A percentile compares a stretch with the other conserved stretches of the same genome.
Evolutionary conservation across 2,329 filamentous ascomycete species (phyloP).

Genomic region (Colletotrichum cordylinicola): DNA sequence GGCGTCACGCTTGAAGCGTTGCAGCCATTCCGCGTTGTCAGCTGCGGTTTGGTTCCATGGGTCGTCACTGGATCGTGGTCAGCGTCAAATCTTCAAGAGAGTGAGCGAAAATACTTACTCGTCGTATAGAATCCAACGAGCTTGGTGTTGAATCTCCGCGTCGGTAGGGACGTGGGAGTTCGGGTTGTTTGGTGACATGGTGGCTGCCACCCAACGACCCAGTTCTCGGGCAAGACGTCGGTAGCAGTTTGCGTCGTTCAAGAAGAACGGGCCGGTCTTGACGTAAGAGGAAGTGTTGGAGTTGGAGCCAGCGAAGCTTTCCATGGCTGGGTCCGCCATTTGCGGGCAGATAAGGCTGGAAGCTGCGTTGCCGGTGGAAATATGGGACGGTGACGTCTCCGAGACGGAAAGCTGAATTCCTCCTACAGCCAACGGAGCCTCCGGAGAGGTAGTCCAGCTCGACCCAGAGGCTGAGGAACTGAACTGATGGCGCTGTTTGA

Average conservation of each 20-base stretch:
- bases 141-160: constrained; percentile 68
- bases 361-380: background rate
- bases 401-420: background rate
- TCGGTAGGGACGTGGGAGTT: constrained; percentile 64
- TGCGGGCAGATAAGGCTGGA: background rate
- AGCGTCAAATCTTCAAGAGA: constrained; percentile 7
- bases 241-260: constrained; percentile 69
- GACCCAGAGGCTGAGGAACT: background rate
- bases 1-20: constrained; percentile 64
- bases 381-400: background rate
- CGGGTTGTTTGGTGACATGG: constrained; percentile 65
- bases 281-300: background rate
- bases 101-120: constrained; percentile 48
- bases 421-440: background rate
- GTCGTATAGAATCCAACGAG: constrained; percentile 67
- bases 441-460: background rate
- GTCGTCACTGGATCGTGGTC: constrained; percentile 53
- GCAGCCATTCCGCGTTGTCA: constrained; percentile 69
- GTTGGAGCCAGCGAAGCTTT: background rate
- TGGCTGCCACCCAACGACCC: constrained; percentile 54
- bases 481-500: constrained; percentile 51
- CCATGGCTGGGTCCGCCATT: background rate
- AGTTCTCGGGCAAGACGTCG: constrained; percentile 60
- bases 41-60: constrained; percentile 70
- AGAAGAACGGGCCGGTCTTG: constrained; percentile 45